A percentile compares a stretch with the other conserved stretches of the same genome.
phyloP scores from a whole-genome alignment of 805 yeast species.

The Barnettozyma sucrosica region DNA sequence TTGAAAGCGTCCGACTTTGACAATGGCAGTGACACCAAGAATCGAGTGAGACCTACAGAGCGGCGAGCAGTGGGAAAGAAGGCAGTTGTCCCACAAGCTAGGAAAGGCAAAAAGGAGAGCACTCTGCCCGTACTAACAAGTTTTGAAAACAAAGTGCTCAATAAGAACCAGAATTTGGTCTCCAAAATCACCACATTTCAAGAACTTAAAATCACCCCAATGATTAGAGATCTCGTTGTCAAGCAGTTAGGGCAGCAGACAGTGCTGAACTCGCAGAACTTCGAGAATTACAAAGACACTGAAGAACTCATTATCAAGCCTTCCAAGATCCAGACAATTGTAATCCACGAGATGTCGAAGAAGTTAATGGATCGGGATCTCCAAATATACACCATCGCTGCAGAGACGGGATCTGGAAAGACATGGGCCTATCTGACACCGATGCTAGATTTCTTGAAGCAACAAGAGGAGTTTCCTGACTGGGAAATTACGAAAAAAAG shows the following conservation, averaged over 20 bases:
- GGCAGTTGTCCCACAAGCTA: background rate
- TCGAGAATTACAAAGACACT: conserved; percentile 14
- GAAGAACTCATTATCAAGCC: conserved; percentile 35
- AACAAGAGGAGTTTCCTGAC: conserved; percentile 35
- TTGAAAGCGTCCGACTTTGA: background rate
- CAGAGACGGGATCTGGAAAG: conserved; percentile 96
- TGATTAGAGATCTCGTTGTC: conserved; percentile 55
- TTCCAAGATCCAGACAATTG: conserved; percentile 78
- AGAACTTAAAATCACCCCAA: conserved; percentile 61
- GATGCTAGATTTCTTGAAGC: conserved; percentile 58
- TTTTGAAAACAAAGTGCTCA: conserved; percentile 28
- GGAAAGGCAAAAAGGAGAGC: conserved; percentile 4
- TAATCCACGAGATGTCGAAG: conserved; percentile 39
- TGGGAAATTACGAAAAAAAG: conserved; percentile 31
- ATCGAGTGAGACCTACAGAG: background rate
- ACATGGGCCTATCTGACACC: conserved; percentile 89
- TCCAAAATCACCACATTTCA: conserved; percentile 56
- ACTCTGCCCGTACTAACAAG: conserved; percentile 18
- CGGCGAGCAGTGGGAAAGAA: background rate
- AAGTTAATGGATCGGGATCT: conserved; percentile 33
- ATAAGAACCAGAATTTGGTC: conserved; percentile 35
- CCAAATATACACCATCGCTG: conserved; percentile 75
- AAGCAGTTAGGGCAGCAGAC: conserved; percentile 46
- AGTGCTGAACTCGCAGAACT: conserved; percentile 29
- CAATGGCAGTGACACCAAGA: background rate